Base-by-base conservation (phyloP, 2,329 filamentous ascomycete species). In the Cytospora paraplurivora region DNA sequence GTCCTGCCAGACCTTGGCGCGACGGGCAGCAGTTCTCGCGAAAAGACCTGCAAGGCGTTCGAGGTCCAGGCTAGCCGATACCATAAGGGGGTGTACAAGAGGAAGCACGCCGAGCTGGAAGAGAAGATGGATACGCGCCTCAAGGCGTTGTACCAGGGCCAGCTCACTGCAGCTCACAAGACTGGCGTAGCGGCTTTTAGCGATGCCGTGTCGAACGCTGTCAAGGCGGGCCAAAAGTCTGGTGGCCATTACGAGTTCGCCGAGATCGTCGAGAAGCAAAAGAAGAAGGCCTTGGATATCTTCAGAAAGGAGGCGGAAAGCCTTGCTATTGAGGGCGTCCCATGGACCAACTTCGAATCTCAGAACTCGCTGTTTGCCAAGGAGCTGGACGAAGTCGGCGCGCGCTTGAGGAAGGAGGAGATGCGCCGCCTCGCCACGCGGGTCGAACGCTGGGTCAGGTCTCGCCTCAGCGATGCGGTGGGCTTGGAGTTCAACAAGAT, bases 401-500 rank as follows among this genome's bases (percentile, higher is more conserved):
- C 85, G 49, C 88, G 90, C 67, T 79, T 99, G 69, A 87, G 95
- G 70, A 93, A 95, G 73, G 95, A 99, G 69, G 95, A 99, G 78
- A 97, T 99, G 92, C 88, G 94, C 67, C 88, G 95, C 27, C 80
- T 99, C 67, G 93, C 95, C 1, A 95, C 89, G 37, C 86, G 95
- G 21, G 90, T 97, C 32, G 95, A 99, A 78, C 87, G 94, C 70
- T 97, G 93, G 92, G 93, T 99, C 67, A 89, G 90, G 71, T 92
- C 92, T 63, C 88, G 93, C 54, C 83, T 99, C 38, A 88, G 88
- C 38, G 95, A 99, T 73, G 91, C 91, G 17, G 83, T 98, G 51
- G 93, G 94, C 15, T 79, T 98, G 19, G 93, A 98, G 73, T 98
- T 99, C 83, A 98, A 97, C 79, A 95, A 93, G 74, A 85, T 98